Evolutionary conservation across 768 basidiomycete genomes (phyloP), one percentile per base, ranked within the genome.

Genomic region (Termitomyces sp.): DNA sequence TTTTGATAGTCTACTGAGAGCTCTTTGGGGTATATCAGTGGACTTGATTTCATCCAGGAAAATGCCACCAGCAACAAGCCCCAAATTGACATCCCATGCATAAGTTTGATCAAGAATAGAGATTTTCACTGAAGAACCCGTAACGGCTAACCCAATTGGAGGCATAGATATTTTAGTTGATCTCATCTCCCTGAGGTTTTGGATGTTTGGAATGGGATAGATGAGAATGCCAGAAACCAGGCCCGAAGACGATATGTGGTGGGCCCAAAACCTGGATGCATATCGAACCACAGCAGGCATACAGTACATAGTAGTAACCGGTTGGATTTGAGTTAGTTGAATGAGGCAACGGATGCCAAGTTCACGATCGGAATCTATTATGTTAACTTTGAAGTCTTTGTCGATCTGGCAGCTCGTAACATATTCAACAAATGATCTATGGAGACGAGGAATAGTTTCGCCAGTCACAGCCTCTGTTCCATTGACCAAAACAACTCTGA

Each of bases 391-490:
- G 32, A 54, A 56, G 7, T 11, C 33, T 1, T 33, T 15, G 16
- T 50, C 50, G n/a, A 57, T 27, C 6, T 22, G 16, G 15, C 25
- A 22, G 25, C 53, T 51, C 18, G 60, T 61, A 32, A 56, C 40
- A 35, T 57, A 60, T 18, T 61, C 62, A 44, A 50, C 47, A 18
- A 63, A 57, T 33, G 60, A 63, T 41, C 48, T 58, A 40, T 63
- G 62, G 16, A 63, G 29, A 11, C 59, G 54, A 15, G 62, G 62
- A 22, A 59, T 40, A 31, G 62, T 63, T 36, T 40, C 7, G 13
- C 40, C 25, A 20, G 52, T 38, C 16, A 63, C 50, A 11, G 52
- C 35, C 25, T 54, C 52, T 13, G 49, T 41, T n/a, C 61, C 61
- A 16, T 49, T 33, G 5, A 63, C 59, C 38, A 63, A 33, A 15